phyloP scores from a whole-genome alignment of 331 rosid species.

The Malus hybrid region DNA sequence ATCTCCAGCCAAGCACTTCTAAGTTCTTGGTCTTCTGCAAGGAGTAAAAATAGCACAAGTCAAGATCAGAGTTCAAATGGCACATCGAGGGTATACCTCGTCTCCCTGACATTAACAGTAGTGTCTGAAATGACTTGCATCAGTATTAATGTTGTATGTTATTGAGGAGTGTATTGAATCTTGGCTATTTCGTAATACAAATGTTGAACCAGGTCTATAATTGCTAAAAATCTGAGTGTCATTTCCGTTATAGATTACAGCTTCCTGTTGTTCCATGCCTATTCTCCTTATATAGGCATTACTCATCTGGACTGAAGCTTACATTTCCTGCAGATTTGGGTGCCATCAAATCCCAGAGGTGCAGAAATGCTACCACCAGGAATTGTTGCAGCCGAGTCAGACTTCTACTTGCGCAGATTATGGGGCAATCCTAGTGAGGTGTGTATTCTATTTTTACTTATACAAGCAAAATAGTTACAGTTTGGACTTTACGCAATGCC shows the following conservation, averaged over 20 bases:
- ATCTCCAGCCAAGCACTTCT: slow-evolving; percentile 14
- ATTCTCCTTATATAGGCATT: neutral
- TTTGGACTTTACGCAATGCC: neutral
- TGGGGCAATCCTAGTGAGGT: slow-evolving; percentile 95
- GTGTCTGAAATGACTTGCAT: neutral
- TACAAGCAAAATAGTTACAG: neutral
- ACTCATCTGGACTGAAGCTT: slow-evolving; percentile 1
- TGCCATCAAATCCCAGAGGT: slow-evolving; percentile 84
- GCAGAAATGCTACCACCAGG: slow-evolving; percentile 85
- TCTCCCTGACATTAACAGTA: neutral
- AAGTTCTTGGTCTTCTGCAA: slow-evolving; percentile 30
- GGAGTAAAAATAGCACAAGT: slow-evolving; percentile 27
- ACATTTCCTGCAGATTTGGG: slow-evolving; percentile 69
- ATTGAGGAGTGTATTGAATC: neutral
- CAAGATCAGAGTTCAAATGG: slow-evolving; percentile 27
- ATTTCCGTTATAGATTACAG: neutral
- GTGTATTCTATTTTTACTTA: slow-evolving; percentile 11
- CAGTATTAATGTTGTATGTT: neutral
- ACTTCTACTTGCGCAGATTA: slow-evolving; percentile 62
- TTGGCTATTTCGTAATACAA: neutral
- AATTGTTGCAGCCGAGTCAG: slow-evolving; percentile 64
- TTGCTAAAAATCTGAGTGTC: neutral
- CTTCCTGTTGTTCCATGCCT: neutral
- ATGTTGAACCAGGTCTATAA: neutral
- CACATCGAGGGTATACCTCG: slow-evolving; percentile 43